These are phyloP conservation scores for Pseudomassariella vexata DNA, from an alignment of 2,329 filamentous ascomycete species.

Conservation along the genomic window DNA sequence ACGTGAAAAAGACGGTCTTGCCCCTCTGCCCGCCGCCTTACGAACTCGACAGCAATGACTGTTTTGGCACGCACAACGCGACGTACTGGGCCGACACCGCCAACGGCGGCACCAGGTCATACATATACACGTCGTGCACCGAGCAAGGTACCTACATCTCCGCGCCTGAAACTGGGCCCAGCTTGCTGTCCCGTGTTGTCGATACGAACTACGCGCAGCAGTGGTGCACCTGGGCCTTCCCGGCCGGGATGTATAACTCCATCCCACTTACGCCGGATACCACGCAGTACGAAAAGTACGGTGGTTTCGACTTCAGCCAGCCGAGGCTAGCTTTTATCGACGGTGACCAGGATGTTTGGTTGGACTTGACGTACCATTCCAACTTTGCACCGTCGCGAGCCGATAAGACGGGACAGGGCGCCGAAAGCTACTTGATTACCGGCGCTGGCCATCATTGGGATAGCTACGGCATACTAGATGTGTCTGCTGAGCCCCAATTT, in stretches of 20 bases:
- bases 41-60: slow-evolving; percentile 33
- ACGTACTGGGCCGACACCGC: slow-evolving; percentile 36
- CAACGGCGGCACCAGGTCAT: slow-evolving; percentile 35
- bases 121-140: slow-evolving; percentile 43
- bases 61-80: slow-evolving; percentile 34
- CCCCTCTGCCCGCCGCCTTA: slow-evolving; percentile 35
- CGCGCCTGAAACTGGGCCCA: slow-evolving; percentile 34
- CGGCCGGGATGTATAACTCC: slow-evolving; percentile 35
- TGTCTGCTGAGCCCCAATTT: slow-evolving; percentile 42
- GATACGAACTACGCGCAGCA: slow-evolving; percentile 45
- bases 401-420: slow-evolving; percentile 34
- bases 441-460: slow-evolving; percentile 49
- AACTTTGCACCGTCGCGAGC: slow-evolving; percentile 29
- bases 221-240: slow-evolving; percentile 51
- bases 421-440: slow-evolving; percentile 42
- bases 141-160: slow-evolving; percentile 45
- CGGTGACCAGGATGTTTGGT: slow-evolving; percentile 46
- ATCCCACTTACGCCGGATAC: slow-evolving; percentile 38
- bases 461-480: slow-evolving; percentile 30
- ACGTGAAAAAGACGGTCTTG: slow-evolving; percentile 39
- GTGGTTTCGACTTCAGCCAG: slow-evolving; percentile 38
- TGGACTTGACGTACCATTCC: slow-evolving; percentile 45
- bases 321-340: slow-evolving; percentile 45
- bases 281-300: slow-evolving; percentile 36
- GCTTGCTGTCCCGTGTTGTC: slow-evolving; percentile 40